Evolutionary conservation across 441 rosid species (phyloP).

Genomic region (Hura crepitans): DNA sequence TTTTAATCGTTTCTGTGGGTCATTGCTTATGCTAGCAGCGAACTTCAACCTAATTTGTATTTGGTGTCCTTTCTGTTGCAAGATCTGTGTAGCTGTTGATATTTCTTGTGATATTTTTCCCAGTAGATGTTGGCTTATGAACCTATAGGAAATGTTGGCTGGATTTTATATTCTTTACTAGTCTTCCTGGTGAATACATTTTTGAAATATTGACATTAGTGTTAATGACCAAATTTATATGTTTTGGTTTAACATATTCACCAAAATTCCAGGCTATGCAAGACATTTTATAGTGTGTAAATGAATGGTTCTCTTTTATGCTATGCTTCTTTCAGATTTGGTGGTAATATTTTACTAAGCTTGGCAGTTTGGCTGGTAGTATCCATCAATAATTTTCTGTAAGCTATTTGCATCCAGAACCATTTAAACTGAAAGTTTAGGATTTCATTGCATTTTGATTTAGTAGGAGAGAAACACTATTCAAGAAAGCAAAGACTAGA

Average conservation of each 20-base stretch:
- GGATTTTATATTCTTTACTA: neutral
- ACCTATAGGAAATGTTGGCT: neutral
- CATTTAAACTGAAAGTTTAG: slow-evolving; percentile 1
- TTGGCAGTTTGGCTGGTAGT: neutral
- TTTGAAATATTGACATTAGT: neutral
- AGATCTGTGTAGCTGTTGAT: neutral
- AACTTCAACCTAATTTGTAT: neutral
- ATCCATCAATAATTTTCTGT: neutral
- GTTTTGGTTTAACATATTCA: neutral
- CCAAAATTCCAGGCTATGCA: neutral
- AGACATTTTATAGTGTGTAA: neutral
- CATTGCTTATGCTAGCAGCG: neutral
- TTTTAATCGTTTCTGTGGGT: neutral
- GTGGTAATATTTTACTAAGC: neutral
- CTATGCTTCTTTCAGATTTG: slow-evolving; percentile 6
- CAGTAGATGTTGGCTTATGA: neutral
- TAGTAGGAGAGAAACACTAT: neutral
- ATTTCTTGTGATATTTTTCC: neutral
- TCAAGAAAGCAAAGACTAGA: neutral
- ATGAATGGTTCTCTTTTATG: neutral
- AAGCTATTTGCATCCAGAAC: neutral
- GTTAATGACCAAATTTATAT: neutral
- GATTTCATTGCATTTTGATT: neutral
- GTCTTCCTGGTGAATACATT: neutral
- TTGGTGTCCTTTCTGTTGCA: neutral